Evolutionary conservation across 139 green algal genomes (phyloP).

Genomic region (Tetradesmus obliquus): DNA sequence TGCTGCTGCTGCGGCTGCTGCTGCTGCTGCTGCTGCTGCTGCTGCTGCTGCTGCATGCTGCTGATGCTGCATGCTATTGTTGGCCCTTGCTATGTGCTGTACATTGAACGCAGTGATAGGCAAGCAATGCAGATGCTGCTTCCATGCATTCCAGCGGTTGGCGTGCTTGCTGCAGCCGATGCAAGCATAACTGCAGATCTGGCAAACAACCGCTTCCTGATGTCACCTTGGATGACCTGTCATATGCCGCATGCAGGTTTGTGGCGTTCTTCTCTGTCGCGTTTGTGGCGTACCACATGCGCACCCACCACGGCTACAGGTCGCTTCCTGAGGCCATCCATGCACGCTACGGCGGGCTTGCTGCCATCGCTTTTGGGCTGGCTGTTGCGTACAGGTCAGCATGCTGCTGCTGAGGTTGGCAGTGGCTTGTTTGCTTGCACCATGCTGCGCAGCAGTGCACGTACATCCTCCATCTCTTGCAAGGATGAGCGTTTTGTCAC

Average conservation of each 20-base stretch:
- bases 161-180: not conserved
- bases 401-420: not conserved
- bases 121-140: too few relatives aligned
- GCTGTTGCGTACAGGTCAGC: conserved; percentile 43
- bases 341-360: conserved; percentile 35
- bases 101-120: not conserved
- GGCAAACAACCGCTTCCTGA: not conserved
- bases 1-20: not conserved
- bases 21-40: not conserved
- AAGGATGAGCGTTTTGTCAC: too few relatives aligned
- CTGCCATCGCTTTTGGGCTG: conserved; percentile 33
- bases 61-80: not conserved
- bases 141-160: too few relatives aligned
- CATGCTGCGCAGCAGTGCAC: too few relatives aligned
- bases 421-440: not conserved
- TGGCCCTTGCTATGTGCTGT: not conserved
- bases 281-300: conserved; percentile 39
- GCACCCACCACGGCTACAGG: conserved; percentile 30
- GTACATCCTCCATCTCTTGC: too few relatives aligned
- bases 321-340: conserved; percentile 34
- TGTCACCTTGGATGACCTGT: not conserved
- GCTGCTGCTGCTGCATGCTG: not conserved
- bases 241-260: conserved; percentile 24
- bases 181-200: not conserved
- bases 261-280: conserved; percentile 48